phyloP scores from a whole-genome alignment of 768 basidiomycete species.

The Plicaturopsis crispa region DNA sequence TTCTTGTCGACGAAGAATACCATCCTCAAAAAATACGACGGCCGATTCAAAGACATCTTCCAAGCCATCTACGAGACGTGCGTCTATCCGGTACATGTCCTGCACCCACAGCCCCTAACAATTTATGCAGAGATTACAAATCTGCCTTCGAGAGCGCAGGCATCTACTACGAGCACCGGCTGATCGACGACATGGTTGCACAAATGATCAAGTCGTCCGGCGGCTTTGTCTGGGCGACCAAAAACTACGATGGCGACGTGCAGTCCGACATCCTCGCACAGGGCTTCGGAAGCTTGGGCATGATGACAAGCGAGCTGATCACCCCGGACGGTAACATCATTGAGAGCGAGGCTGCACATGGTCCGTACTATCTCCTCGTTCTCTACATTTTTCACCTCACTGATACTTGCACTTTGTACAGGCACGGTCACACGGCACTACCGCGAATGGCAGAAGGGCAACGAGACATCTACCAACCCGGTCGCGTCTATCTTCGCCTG shows the following conservation, averaged over 20 bases:
- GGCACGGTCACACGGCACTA: slow-evolving; percentile 94
- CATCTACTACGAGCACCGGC: slow-evolving; percentile 92
- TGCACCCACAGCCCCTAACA: not conserved
- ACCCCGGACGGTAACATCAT: slow-evolving; percentile 91
- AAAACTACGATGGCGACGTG: slow-evolving; percentile 77
- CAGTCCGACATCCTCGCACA: slow-evolving; percentile 95
- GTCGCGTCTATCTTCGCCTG: slow-evolving; percentile 98
- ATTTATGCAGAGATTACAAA: slow-evolving; percentile 53
- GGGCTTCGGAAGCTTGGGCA: slow-evolving; percentile 92
- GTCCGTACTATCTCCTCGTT: slow-evolving; percentile 23
- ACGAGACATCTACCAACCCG: slow-evolving; percentile 97
- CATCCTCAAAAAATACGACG: slow-evolving; percentile 96
- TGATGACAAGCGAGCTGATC: slow-evolving; percentile 97
- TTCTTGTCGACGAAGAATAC: slow-evolving; percentile 99
- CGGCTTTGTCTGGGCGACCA: slow-evolving; percentile 76
- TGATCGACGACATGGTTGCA: slow-evolving; percentile 98
- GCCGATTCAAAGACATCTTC: slow-evolving; percentile 99
- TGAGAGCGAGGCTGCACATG: slow-evolving; percentile 96
- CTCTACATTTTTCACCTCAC: not conserved
- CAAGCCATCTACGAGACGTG: slow-evolving; percentile 85
- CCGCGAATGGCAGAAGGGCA: slow-evolving; percentile 94
- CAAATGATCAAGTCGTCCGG: slow-evolving; percentile 95
- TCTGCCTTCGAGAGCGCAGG: slow-evolving; percentile 57
- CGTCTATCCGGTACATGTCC: slow-evolving; percentile 13
- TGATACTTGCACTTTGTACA: slow-evolving; percentile 12